Base-by-base conservation (phyloP, 768 basidiomycete genomes). In the Rhizopogon vinicolor region DNA sequence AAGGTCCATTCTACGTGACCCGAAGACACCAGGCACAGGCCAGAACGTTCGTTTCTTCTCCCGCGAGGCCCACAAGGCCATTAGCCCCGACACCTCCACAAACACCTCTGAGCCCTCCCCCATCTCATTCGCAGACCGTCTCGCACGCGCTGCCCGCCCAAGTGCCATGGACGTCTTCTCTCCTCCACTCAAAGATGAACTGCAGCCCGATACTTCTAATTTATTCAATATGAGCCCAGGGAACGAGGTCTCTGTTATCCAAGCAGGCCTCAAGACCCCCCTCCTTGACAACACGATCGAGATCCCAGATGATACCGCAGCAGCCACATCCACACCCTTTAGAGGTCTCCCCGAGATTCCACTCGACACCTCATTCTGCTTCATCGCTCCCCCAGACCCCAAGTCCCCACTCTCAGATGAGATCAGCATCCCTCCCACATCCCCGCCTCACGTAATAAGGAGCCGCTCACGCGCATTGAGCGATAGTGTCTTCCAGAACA, bases 11-110 rank as follows among this genome's bases (percentile, higher is more conserved):
- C 76, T 90, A 28, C 84, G 86, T 41, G 83, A 85, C 57, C 80
- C 78, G 3, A 83, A 83, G 45, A 86, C 87, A 0, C 88, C 88
- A 14, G 87, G 84, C 3, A 87, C 86, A 10, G 87, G 88, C n/a
- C 84, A 85, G 65, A 89, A 83, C 57, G 88, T 90, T 41, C 83
- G 88, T 6, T 89, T 90, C 72, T 88, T 89, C 68, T 82, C 87
- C 28, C 78, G 83, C 28, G 83, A 87, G 52, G 84, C 82, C 12
- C 85, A 80, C 72, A 84, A 78, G 58, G 73, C 80, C 22, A 81
- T 86, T 62, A 87, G 77, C 48, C 84, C 86, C n/a, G 84, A 89
- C 43, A 70, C 77, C 19, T 86, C 85, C 16, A 68, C 73, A 42
- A 76, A 78, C 10, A 66, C 59, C 44, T 71, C 65, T 53, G 67